Conservation (phyloP, 148 eudicot species). For the Suaeda aralocaspica region DNA sequence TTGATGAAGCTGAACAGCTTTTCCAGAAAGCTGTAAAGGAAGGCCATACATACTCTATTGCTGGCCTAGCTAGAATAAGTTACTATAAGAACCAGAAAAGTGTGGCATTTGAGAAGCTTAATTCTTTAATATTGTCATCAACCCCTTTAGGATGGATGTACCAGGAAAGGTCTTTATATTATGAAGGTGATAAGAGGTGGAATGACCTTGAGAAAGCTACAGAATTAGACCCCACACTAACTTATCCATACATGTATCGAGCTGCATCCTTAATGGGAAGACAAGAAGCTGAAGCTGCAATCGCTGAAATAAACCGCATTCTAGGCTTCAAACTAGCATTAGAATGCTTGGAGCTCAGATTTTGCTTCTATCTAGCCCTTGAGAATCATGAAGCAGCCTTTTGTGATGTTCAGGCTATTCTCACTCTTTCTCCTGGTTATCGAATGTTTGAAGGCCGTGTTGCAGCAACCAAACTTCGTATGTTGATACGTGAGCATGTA, state of each 20-base stretch:
- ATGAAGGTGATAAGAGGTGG: slow-evolving; percentile 58
- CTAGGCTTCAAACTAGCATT: slow-evolving; percentile 85
- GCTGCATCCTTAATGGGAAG: slow-evolving; percentile 69
- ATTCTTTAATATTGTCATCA: slow-evolving; percentile 47
- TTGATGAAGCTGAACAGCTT: slow-evolving; percentile 52
- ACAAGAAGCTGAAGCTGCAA: slow-evolving; percentile 57
- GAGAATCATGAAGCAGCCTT: slow-evolving; percentile 78
- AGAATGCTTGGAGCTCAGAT: slow-evolving; percentile 89
- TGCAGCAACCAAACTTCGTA: slow-evolving; percentile 63
- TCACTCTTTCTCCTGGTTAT: slow-evolving; percentile 74
- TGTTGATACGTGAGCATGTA: slow-evolving; percentile 65
- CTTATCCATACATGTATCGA: slow-evolving; percentile 89
- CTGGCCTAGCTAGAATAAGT: slow-evolving; percentile 68
- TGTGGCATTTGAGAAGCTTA: slow-evolving; percentile 57
- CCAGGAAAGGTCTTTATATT: slow-evolving; percentile 79
- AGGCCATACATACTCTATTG: slow-evolving; percentile 77
- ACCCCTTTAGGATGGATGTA: slow-evolving; percentile 90
- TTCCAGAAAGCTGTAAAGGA: slow-evolving; percentile 61
- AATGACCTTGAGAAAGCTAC: slow-evolving; percentile 78
- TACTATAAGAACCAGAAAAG: slow-evolving; percentile 55
- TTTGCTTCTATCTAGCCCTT: slow-evolving; percentile 68
- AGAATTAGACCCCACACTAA: slow-evolving; percentile 83
- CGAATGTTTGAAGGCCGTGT: slow-evolving; percentile 84
- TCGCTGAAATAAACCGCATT: slow-evolving; percentile 73
- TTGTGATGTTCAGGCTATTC: slow-evolving; percentile 82